phyloP scores from a whole-genome alignment of 805 yeast genomes.

The Candida patagonica region DNA sequence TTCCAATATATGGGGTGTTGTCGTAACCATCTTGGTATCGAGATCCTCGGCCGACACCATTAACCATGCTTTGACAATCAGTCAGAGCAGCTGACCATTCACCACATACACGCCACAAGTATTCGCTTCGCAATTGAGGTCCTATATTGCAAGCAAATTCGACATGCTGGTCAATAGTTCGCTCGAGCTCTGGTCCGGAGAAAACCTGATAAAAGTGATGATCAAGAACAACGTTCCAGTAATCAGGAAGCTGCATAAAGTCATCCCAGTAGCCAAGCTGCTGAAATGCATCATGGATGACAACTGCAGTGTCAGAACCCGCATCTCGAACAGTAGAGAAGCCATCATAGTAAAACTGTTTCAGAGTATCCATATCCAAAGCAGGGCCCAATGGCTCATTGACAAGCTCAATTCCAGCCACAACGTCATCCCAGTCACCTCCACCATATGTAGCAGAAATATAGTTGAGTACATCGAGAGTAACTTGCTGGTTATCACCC shows the following conservation, averaged over 20 bases:
- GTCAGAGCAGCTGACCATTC: conserved; percentile 92
- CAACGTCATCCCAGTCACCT: conserved; percentile 53
- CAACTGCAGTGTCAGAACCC: conserved; percentile 43
- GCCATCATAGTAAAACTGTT: conserved; percentile 52
- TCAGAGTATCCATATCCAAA: conserved; percentile 48
- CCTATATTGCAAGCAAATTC: conserved; percentile 45
- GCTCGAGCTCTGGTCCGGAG: conserved; percentile 48
- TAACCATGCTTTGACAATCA: conserved; percentile 82
- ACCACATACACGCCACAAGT: conserved; percentile 71
- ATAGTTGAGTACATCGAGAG: conserved; percentile 44
- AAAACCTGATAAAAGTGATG: conserved; percentile 92
- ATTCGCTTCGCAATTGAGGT: conserved; percentile 35
- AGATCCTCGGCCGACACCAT: conserved; percentile 78
- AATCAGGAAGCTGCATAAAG: conserved; percentile 35
- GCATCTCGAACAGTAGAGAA: conserved; percentile 53
- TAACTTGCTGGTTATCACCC: conserved; percentile 40
- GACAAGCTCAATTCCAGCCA: conserved; percentile 73
- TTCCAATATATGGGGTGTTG: conserved; percentile 41
- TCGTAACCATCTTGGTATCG: conserved; percentile 59
- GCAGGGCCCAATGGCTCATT: conserved; percentile 84
- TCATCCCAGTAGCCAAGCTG: conserved; percentile 53
- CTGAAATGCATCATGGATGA: conserved; percentile 80
- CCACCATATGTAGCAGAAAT: conserved; percentile 58
- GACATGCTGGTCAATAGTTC: conserved; percentile 55
- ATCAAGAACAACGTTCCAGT: conserved; percentile 68